A percentile compares a stretch with the other conserved stretches of the same genome.
These are phyloP conservation scores for Nakataea oryzae DNA, from an alignment of 2,329 filamentous ascomycete genomes.

Conservation along the genomic window DNA sequence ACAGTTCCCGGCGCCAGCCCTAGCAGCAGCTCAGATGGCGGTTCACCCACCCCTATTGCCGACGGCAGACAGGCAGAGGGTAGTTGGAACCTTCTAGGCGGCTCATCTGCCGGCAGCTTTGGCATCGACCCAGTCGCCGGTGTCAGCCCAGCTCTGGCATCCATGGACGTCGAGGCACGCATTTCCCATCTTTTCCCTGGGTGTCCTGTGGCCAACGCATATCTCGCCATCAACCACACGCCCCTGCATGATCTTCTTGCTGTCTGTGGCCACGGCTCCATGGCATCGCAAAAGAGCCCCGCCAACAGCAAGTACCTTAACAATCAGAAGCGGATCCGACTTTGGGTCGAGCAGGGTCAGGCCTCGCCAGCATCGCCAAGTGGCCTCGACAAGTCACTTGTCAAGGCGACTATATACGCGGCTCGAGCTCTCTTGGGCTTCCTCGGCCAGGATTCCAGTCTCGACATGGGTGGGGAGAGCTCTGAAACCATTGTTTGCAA, in stretches of 20 bases:
- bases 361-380: conserved; percentile 5
- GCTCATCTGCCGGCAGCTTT: not conserved
- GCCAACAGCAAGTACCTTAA: conserved; percentile 29
- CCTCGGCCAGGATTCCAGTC: conserved; percentile 15
- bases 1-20: conserved; percentile 5
- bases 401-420: conserved; percentile 36
- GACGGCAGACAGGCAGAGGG: not conserved
- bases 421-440: conserved; percentile 39
- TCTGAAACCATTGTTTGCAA: conserved; percentile 18
- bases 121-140: not conserved
- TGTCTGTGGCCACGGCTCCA: conserved; percentile 35
- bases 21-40: conserved; percentile 6
- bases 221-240: conserved; percentile 46
- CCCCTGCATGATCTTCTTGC: conserved; percentile 48
- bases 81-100: not conserved
- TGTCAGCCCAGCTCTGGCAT: conserved; percentile 11
- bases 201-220: conserved; percentile 37
- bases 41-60: conserved; percentile 10
- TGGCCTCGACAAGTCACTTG: conserved; percentile 29
- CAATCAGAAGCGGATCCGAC: conserved; percentile 34
- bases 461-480: not conserved
- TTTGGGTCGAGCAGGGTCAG: conserved; percentile 23
- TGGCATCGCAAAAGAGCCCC: conserved; percentile 41
- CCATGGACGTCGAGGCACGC: conserved; percentile 4
- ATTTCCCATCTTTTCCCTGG: conserved; percentile 28